Evolutionary conservation across 164 flowering plant genomes (phyloP).

Genomic region (Magnolia officinalis): DNA sequence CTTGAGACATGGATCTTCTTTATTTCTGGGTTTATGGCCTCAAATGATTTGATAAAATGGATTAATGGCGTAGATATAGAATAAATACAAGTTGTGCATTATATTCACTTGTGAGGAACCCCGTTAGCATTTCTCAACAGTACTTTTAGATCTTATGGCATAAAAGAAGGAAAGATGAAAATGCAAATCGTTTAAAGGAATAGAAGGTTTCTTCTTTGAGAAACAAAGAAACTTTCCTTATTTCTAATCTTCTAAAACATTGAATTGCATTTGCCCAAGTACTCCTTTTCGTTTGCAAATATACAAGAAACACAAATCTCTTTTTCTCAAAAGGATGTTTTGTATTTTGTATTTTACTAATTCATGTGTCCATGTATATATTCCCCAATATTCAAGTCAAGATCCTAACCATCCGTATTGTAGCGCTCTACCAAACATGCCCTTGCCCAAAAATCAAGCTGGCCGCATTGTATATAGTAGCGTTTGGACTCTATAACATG

Average conservation of each 20-base stretch:
- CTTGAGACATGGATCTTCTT: too few species aligned
- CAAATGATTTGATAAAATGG: too few species aligned
- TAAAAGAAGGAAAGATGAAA: neutral
- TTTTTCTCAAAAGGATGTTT: neutral
- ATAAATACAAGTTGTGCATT: too few species aligned
- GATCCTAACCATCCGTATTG: neutral
- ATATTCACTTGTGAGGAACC: neutral
- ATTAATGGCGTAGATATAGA: too few species aligned
- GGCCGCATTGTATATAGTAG: neutral
- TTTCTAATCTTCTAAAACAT: neutral
- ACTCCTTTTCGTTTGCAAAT: neutral
- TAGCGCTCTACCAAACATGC: neutral
- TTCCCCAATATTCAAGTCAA: neutral
- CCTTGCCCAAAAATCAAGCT: neutral
- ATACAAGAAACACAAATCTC: neutral
- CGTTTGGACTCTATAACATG: too few species aligned
- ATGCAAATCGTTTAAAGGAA: slow-evolving; percentile 26
- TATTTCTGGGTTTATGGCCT: too few species aligned
- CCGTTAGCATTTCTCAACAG: neutral
- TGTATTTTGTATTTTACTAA: neutral
- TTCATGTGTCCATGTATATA: neutral
- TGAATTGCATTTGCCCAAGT: neutral
- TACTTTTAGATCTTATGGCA: neutral
- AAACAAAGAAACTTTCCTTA: slow-evolving; percentile 29
- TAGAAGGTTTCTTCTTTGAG: slow-evolving; percentile 61